Base-by-base conservation (phyloP, 1,284 basidiomycete genomes). In the Neotropicomus parvogracilis region DNA sequence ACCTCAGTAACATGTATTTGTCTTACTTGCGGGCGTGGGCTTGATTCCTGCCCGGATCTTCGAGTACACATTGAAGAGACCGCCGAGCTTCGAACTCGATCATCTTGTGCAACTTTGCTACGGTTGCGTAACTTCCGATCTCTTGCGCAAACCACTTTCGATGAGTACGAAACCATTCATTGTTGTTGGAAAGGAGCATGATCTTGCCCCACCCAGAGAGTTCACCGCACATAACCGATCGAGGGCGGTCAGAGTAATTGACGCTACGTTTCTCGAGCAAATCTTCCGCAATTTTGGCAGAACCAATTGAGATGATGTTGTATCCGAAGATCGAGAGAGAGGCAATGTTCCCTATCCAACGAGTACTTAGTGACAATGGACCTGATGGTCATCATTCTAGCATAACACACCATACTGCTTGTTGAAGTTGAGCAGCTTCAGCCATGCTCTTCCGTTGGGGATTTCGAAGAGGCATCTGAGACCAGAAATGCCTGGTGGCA, bases 211-310 rank as follows among this genome's bases (percentile, higher is more conserved):
- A 86, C 35, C 83, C 83, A 21, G 82, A 73, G 13, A 85, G 73
- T 59, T 86, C 81, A 43, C 79, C 79, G 34, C 75, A 78, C 79
- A 80, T 78, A 19, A 74, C 73, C 21, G 76, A 60, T 11, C 56
- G 65, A 0, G 85, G 83, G n/a, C 85, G 76, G 55, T 83, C 81
- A 6, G 85, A 85, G 63, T 85, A 86, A 44, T 79, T 77, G n/a
- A 76, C 68, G 48, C 79, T 80, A 57, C 82, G 80, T 66, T 80
- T 83, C 61, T 86, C 81, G 39, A 88, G 72, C 64, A 88, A 71
- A 35, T 82, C 81, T 42, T 69, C 58, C 4, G 81, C 80, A 26
- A 70, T 59, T 56, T 77, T 69, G 8, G 71, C 66, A 9, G 76
- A 79, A 62, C 83, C 84, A 28, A 88, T 59, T 42, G 86, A 70